Conservation (phyloP, 2,329 filamentous ascomycete genomes). For the Pleurostoma richardsiae region DNA sequence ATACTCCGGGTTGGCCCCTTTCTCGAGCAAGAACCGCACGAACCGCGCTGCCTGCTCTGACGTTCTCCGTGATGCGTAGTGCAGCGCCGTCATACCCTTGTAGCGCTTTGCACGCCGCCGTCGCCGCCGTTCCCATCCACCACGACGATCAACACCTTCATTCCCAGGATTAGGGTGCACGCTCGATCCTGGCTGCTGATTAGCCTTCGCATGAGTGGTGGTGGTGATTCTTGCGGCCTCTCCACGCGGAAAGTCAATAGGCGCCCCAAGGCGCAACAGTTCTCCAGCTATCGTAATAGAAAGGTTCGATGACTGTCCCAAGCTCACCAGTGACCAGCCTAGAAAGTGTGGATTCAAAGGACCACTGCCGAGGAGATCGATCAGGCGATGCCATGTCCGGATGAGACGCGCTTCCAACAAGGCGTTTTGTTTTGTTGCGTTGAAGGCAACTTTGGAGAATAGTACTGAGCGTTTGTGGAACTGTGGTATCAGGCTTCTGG, state of each 20-base stretch:
- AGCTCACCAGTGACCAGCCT: not conserved
- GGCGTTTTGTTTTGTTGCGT: not conserved
- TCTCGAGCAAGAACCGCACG: not conserved
- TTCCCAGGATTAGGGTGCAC: no score
- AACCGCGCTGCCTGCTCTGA: slow-evolving; percentile 1
- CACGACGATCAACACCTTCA: no score
- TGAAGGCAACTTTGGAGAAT: not conserved
- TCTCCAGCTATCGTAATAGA: slow-evolving; percentile 1
- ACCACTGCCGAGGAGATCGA: not conserved
- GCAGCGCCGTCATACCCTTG: slow-evolving; percentile 2
- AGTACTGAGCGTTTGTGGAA: not conserved
- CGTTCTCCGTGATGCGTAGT: not conserved
- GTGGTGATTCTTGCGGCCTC: not conserved
- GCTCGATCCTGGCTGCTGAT: not conserved
- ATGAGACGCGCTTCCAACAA: slow-evolving; percentile 1
- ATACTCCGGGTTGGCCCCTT: slow-evolving; percentile 1
- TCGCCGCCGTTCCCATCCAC: not conserved
- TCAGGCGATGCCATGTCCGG: slow-evolving; percentile 1
- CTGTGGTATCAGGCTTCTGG: not conserved
- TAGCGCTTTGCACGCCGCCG: not conserved
- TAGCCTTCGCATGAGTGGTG: not conserved
- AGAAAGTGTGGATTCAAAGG: not conserved
- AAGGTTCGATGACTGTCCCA: not conserved
- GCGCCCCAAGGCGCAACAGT: slow-evolving; percentile 2
- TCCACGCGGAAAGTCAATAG: not conserved